Percentiles rank a stretch among this genome's conserved stretches.
phyloP scores from a whole-genome alignment of 352 stramenopile genomes.

The Thalassiosira sp. region DNA sequence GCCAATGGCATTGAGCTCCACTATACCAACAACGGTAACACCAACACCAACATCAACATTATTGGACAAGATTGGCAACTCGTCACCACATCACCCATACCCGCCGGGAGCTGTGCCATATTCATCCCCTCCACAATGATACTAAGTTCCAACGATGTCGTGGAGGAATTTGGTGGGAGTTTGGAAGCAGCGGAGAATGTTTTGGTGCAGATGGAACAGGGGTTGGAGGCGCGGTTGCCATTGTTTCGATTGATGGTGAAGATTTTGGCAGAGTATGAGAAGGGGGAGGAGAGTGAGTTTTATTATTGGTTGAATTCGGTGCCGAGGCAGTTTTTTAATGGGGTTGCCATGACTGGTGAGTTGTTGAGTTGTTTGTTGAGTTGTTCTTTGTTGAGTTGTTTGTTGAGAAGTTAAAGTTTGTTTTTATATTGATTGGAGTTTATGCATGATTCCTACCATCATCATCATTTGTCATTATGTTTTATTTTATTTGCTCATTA shows the following conservation, averaged over 20 bases:
- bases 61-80: conserved; percentile 27
- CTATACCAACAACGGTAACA: too few relatives aligned
- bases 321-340: conserved; percentile 54
- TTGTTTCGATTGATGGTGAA: conserved; percentile 60
- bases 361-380: too few relatives aligned
- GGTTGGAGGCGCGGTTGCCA: conserved; percentile 17
- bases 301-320: conserved; percentile 61
- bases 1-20: conserved; percentile 29
- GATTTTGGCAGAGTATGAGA: conserved; percentile 60
- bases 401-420: too few relatives aligned
- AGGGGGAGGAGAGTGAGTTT: conserved; percentile 45
- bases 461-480: too few relatives aligned
- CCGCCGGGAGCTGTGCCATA: conserved; percentile 23
- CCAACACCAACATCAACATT: too few relatives aligned
- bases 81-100: conserved; percentile 19
- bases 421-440: too few relatives aligned
- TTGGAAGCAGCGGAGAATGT: conserved; percentile 14
- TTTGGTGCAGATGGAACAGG: conserved; percentile 28
- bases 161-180: conserved; percentile 39
- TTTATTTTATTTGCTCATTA: too few relatives aligned
- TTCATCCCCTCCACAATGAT: conserved; percentile 51
- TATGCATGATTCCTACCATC: too few relatives aligned
- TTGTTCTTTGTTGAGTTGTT: too few relatives aligned
- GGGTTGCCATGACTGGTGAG: conserved; percentile 65
- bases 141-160: conserved; percentile 4